Evolutionary conservation across 176 grass and related monocot species (phyloP).

Genomic region (Zea mays): DNA sequence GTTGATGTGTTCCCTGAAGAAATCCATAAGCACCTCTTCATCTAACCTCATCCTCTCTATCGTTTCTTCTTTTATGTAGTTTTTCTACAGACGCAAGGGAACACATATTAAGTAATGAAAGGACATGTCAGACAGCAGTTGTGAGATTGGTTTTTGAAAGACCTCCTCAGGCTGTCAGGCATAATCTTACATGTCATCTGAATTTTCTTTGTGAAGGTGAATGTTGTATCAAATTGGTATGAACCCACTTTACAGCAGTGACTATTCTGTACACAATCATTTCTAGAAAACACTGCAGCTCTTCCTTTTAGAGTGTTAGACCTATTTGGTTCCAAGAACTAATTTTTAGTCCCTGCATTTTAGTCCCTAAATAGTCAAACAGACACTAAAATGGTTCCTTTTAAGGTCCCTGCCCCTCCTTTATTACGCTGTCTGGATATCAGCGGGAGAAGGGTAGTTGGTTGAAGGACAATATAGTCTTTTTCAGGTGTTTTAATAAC

Average conservation of each 20-base stretch:
- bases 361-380: too few relatives aligned
- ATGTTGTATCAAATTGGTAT: conserved; percentile 12
- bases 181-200: not conserved
- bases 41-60: conserved; percentile 94
- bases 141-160: not conserved
- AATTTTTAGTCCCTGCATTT: too few relatives aligned
- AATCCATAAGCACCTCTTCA: conserved; percentile 98
- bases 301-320: conserved; percentile 10
- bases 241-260: conserved; percentile 1
- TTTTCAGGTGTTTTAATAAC: too few relatives aligned
- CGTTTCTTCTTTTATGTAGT: conserved; percentile 78
- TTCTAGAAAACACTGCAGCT: conserved; percentile 12
- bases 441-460: too few relatives aligned
- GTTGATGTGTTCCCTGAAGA: conserved; percentile 88
- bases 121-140: not conserved
- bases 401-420: too few relatives aligned
- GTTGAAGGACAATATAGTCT: too few relatives aligned
- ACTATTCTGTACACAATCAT: conserved; percentile 16
- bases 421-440: too few relatives aligned
- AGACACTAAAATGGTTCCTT: too few relatives aligned
- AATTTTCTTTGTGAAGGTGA: conserved; percentile 1
- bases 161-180: not conserved
- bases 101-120: conserved; percentile 5
- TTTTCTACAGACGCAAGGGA: conserved; percentile 63
- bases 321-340: too few relatives aligned